Evolutionary conservation across 1,139 yeast genomes (phyloP).

Genomic region (Yamadazyma conglobata): DNA sequence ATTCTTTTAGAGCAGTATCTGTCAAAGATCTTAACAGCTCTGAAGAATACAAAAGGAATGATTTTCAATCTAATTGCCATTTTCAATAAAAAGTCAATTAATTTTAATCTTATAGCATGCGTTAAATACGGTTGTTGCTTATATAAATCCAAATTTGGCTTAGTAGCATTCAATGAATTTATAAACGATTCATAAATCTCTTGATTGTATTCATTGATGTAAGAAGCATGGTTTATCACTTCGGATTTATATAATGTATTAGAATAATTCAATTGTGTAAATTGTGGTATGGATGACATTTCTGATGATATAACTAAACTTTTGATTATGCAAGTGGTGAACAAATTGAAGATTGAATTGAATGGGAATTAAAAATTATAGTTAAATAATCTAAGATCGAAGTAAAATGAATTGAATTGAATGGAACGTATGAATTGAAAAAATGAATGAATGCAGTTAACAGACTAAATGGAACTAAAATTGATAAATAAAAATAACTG

Average conservation of each 20-base stretch:
- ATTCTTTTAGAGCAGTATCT: conserved; percentile 65
- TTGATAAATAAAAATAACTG: background rate
- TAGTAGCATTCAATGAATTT: conserved; percentile 25
- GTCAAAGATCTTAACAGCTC: conserved; percentile 58
- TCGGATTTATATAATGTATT: conserved; percentile 49
- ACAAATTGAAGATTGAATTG: conserved; percentile 3
- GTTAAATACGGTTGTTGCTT: conserved; percentile 64
- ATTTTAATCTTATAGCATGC: conserved; percentile 44
- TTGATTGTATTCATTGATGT: conserved; percentile 49
- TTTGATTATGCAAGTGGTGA: conserved; percentile 20
- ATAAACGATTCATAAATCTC: conserved; percentile 47
- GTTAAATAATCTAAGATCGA: conserved; percentile 3
- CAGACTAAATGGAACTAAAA: background rate
- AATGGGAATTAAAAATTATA: conserved; percentile 5
- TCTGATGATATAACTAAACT: no score
- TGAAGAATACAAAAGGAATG: conserved; percentile 56
- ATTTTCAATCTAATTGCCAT: conserved; percentile 58
- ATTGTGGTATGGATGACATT: conserved; percentile 7
- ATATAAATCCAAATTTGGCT: conserved; percentile 53
- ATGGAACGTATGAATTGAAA: conserved; percentile 1
- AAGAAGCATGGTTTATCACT: conserved; percentile 41
- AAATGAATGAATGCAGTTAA: background rate
- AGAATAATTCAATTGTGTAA: conserved; percentile 42
- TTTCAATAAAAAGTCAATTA: conserved; percentile 57
- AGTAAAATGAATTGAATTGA: conserved; percentile 5